A percentile compares a stretch with the other conserved stretches of the same genome.
These are phyloP conservation scores for Botryosphaeria dothidea DNA, from an alignment of 2,329 filamentous ascomycete species.

Conservation along the genomic window DNA sequence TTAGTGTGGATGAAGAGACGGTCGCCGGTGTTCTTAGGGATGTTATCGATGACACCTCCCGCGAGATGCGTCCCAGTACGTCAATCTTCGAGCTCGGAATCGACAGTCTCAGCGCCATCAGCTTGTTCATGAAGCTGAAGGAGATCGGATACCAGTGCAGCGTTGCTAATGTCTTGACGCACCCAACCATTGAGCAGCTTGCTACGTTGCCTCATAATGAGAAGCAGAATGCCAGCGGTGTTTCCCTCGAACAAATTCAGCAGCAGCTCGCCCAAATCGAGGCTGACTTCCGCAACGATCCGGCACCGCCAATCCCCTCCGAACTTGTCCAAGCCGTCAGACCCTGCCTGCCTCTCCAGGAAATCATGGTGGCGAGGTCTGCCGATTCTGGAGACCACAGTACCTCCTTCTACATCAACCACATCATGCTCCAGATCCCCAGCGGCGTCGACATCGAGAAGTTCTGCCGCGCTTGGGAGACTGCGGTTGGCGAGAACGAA, in stretches of 20 bases:
- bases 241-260: neutral
- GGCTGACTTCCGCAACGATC: conserved; percentile 23
- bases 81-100: conserved; percentile 41
- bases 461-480: conserved; percentile 51
- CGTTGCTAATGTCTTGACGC: conserved; percentile 38
- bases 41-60: conserved; percentile 25
- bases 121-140: conserved; percentile 36
- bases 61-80: conserved; percentile 26
- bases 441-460: conserved; percentile 42
- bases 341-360: conserved; percentile 36
- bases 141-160: conserved; percentile 35
- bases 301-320: conserved; percentile 20
- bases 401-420: conserved; percentile 41
- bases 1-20: conserved; percentile 29
- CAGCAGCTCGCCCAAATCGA: conserved; percentile 25
- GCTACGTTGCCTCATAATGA: conserved; percentile 27
- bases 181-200: conserved; percentile 37
- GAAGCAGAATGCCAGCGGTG: neutral
- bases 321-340: conserved; percentile 23
- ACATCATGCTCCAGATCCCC: conserved; percentile 38
- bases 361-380: conserved; percentile 40
- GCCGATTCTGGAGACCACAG: conserved; percentile 28
- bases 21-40: conserved; percentile 28
- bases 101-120: conserved; percentile 41
- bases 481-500: conserved; percentile 45